Conservation (phyloP, 148 eudicot species). For the Chenopodium berlandieri region DNA sequence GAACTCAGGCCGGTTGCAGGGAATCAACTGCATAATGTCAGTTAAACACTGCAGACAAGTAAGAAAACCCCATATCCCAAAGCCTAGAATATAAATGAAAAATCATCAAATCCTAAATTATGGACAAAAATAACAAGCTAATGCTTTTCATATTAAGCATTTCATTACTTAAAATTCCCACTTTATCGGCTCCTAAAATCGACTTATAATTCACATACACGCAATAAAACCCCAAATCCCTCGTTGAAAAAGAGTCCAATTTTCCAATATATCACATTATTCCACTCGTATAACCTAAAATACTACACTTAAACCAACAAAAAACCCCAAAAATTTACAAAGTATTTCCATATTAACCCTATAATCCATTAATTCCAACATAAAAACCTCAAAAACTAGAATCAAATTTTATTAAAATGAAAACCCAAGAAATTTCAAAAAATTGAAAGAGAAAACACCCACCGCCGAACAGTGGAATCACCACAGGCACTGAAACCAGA, state of each 20-base stretch:
- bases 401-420: neutral
- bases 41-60: neutral
- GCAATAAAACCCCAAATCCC: neutral
- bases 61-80: neutral
- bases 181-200: neutral
- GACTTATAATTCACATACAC: neutral
- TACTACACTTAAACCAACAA: neutral
- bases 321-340: neutral
- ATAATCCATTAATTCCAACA: no score
- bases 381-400: no score
- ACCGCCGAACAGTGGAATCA: constrained; percentile 86
- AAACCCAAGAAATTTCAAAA: neutral
- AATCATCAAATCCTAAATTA: neutral
- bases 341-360: no score
- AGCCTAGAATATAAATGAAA: neutral
- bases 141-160: neutral
- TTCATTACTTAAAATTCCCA: neutral
- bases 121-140: neutral
- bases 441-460: neutral
- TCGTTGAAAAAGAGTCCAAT: neutral
- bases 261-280: neutral
- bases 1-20: neutral
- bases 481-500: constrained; percentile 82
- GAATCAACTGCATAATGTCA: neutral
- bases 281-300: neutral